A percentile compares a stretch with the other conserved stretches of the same genome.
phyloP scores from a whole-genome alignment of 2,329 filamentous ascomycete species.

The Calycina herbarum region DNA sequence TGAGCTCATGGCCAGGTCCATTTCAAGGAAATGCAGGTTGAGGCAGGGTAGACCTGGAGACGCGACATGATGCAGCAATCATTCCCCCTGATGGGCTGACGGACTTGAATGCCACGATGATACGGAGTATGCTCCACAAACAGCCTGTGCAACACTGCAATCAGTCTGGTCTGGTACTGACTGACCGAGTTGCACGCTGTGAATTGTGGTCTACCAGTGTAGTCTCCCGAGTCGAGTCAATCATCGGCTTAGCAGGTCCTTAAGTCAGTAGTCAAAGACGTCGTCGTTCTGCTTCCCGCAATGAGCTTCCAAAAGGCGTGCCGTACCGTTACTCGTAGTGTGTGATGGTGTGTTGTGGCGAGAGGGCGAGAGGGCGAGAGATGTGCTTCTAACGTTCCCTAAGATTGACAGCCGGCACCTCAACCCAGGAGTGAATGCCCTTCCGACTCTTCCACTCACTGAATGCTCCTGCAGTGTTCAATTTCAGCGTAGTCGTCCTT shows the following conservation, averaged over 20 bases:
- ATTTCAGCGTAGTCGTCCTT: background rate
- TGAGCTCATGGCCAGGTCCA: background rate
- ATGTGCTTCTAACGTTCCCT: background rate
- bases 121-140: background rate
- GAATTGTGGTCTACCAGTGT: no score
- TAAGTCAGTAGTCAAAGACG: no score
- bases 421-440: background rate
- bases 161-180: no score
- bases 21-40: background rate
- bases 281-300: no score
- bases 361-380: no score
- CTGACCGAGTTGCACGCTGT: no score
- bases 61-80: background rate
- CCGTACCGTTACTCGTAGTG: no score
- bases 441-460: background rate
- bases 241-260: no score
- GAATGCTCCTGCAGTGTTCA: background rate
- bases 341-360: no score
- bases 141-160: background rate
- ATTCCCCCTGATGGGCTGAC: background rate
- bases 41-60: background rate
- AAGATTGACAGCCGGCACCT: background rate
- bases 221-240: no score
- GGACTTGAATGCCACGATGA: background rate
- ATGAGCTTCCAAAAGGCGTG: background rate